Percentiles rank a stretch among this genome's conserved stretches.
Evolutionary conservation across 106 monocot genomes (phyloP).

Genomic region (Iris macrosiphon): DNA sequence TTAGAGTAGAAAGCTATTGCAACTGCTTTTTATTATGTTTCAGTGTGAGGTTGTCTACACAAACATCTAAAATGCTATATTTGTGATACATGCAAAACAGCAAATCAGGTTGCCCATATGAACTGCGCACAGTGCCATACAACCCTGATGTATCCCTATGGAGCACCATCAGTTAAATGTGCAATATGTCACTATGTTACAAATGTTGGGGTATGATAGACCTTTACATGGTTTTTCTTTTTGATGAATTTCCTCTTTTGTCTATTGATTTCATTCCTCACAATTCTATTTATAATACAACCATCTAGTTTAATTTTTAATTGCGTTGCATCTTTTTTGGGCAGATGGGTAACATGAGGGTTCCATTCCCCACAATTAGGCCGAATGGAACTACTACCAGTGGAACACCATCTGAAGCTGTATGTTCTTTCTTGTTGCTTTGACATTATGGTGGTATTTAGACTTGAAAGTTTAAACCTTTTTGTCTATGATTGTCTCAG

Average conservation of each 20-base stretch:
- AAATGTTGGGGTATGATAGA: constrained; percentile 32
- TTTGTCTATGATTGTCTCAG: background rate
- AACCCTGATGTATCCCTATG: constrained; percentile 53
- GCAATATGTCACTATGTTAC: constrained; percentile 57
- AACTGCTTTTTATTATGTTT: background rate
- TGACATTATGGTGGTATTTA: background rate
- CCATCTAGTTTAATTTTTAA: too few relatives aligned
- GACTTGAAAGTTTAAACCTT: background rate
- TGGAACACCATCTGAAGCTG: constrained; percentile 27
- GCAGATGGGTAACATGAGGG: constrained; percentile 24
- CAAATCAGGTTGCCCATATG: constrained; percentile 51
- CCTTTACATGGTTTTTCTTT: background rate
- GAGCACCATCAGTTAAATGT: constrained; percentile 61
- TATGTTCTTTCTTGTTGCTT: constrained; percentile 14
- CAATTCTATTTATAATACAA: too few relatives aligned
- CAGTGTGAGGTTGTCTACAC: background rate
- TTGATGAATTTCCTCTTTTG: background rate
- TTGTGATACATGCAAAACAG: constrained; percentile 16
- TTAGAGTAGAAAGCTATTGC: background rate
- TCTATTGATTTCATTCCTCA: constrained; percentile 1
- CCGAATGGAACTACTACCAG: constrained; percentile 25
- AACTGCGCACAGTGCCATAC: constrained; percentile 55
- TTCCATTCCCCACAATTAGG: constrained; percentile 22
- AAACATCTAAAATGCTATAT: background rate
- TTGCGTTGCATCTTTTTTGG: background rate